Evolutionary conservation across 805 yeast species (phyloP).

Genomic region (Tetrapisispora nanseiensis): DNA sequence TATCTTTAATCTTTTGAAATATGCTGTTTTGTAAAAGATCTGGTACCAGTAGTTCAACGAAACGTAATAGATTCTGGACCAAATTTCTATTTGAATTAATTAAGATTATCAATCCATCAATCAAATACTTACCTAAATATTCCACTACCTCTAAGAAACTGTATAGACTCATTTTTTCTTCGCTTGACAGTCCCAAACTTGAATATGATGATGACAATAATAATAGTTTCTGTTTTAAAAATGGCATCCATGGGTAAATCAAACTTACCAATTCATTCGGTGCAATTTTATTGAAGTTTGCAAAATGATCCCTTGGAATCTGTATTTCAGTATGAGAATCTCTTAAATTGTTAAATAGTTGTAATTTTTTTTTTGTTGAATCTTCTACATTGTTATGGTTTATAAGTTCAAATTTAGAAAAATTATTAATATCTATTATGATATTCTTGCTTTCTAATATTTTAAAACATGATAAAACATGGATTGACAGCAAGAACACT

Average conservation of each 20-base stretch:
- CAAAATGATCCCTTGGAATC: neutral
- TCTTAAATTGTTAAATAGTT: neutral
- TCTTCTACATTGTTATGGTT: neutral
- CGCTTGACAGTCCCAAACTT: neutral
- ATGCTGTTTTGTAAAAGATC: neutral
- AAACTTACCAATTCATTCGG: slow-evolving; percentile 16
- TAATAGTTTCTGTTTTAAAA: slow-evolving; percentile 7
- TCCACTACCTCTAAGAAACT: neutral
- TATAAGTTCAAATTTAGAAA: neutral
- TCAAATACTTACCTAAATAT: neutral
- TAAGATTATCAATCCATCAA: neutral
- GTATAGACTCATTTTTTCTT: neutral
- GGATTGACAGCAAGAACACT: neutral
- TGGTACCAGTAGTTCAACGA: neutral
- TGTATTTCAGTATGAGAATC: neutral
- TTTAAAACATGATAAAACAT: neutral
- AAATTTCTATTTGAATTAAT: neutral
- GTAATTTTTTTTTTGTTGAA: neutral
- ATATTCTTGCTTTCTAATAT: neutral
- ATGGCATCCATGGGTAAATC: slow-evolving; percentile 27
- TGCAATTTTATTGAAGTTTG: slow-evolving; percentile 11
- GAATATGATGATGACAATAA: neutral
- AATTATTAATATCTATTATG: neutral
- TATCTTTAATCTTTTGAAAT: neutral
- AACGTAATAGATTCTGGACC: neutral